Evolutionary conservation across 192 early-diverging fungal genomes (phyloP).

Genomic region (Backusella sp.): DNA sequence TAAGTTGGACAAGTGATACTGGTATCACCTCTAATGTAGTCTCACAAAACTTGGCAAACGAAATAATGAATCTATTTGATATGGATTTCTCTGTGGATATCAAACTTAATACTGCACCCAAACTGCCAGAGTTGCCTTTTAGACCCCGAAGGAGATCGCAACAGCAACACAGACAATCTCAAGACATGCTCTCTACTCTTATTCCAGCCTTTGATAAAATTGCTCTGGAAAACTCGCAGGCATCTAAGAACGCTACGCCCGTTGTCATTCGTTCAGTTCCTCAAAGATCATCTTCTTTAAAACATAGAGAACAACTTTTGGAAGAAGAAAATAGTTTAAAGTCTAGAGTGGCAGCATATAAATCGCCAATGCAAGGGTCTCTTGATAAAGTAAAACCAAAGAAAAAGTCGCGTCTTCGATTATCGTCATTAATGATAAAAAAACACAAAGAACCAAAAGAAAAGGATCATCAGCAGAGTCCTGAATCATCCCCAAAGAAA

Average conservation of each 20-base stretch:
- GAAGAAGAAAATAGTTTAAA: background rate
- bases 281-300: constrained; percentile 22
- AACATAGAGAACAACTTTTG: constrained; percentile 5
- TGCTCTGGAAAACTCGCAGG: background rate
- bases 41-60: constrained; percentile 34
- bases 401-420: constrained; percentile 1
- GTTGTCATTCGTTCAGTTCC: background rate
- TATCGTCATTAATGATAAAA: constrained; percentile 6
- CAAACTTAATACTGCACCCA: constrained; percentile 26
- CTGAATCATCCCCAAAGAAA: background rate
- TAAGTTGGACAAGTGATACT: constrained; percentile 33
- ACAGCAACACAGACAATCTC: constrained; percentile 9
- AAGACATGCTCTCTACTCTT: constrained; percentile 8
- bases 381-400: background rate
- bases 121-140: constrained; percentile 35
- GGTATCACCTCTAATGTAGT: constrained; percentile 18
- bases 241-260: background rate
- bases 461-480: background rate
- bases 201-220: constrained; percentile 15
- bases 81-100: constrained; percentile 42
- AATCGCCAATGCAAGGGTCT: background rate
- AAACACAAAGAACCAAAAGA: constrained; percentile 6
- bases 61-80: constrained; percentile 39
- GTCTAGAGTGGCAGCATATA: background rate
- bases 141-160: constrained; percentile 9